Conservation (phyloP, 306 rosid genomes). For the Cucurbita argyrosperma region DNA sequence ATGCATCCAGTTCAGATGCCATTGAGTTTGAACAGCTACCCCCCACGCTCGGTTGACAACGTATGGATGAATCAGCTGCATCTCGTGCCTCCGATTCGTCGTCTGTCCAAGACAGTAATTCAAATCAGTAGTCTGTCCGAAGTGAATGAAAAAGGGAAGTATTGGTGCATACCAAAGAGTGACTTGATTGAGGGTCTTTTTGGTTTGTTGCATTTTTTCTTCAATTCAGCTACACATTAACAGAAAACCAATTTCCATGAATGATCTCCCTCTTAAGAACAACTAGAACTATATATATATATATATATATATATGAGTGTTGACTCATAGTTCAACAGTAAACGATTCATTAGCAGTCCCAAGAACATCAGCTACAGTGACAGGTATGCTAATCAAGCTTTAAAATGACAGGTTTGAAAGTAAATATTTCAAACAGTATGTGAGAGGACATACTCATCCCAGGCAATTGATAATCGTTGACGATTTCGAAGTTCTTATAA, state of each 20-base stretch:
- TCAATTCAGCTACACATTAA: conserved; percentile 60
- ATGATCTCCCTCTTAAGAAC: not conserved
- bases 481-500: conserved; percentile 88
- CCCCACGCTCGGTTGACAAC: conserved; percentile 34
- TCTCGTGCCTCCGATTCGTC: conserved; percentile 40
- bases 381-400: too few relatives aligned
- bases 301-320: not conserved
- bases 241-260: conserved; percentile 11
- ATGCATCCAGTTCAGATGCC: conserved; percentile 44
- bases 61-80: conserved; percentile 26
- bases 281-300: not conserved
- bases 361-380: not conserved
- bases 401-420: not conserved
- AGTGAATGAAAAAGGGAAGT: not conserved
- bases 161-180: conserved; percentile 58
- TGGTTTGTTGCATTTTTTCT: conserved; percentile 59
- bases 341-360: not conserved
- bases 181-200: conserved; percentile 77
- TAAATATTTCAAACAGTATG: not conserved
- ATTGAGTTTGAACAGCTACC: conserved; percentile 66
- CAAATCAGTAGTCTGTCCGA: conserved; percentile 8
- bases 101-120: conserved; percentile 21
- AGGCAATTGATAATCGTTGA: conserved; percentile 91
- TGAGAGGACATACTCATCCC: conserved; percentile 57
- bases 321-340: not conserved